Percentiles rank a stretch among this genome's conserved stretches.
Conservation (phyloP, 1,284 basidiomycete genomes). For the Clitocybe nebularis region DNA sequence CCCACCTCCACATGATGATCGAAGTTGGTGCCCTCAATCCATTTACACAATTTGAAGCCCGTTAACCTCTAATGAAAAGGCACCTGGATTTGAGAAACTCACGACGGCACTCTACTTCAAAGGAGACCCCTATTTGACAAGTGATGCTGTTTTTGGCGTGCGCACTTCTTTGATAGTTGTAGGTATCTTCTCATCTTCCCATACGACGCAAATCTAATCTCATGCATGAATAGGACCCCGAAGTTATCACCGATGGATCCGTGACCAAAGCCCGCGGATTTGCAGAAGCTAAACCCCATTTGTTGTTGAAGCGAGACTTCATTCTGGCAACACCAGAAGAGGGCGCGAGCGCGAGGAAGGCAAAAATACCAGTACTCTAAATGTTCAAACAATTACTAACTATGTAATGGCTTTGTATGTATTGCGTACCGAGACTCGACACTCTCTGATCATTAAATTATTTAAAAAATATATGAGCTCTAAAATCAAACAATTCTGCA, state of each 20-base stretch:
- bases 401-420: not conserved
- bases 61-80: slow-evolving; percentile 21
- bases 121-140: slow-evolving; percentile 61
- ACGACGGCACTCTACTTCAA: slow-evolving; percentile 74
- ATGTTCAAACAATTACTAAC: too few relatives aligned
- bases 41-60: not conserved
- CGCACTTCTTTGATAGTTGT: slow-evolving; percentile 53
- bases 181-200: slow-evolving; percentile 14
- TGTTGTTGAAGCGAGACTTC: slow-evolving; percentile 58
- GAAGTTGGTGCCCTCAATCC: slow-evolving; percentile 30
- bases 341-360: slow-evolving; percentile 30
- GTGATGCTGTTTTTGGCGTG: slow-evolving; percentile 78
- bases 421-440: not conserved
- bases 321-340: slow-evolving; percentile 55
- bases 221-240: slow-evolving; percentile 36
- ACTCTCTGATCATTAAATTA: too few relatives aligned
- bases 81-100: slow-evolving; percentile 68
- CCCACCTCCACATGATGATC: slow-evolving; percentile 76
- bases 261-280: slow-evolving; percentile 61
- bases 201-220: slow-evolving; percentile 6
- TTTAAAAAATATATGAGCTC: too few relatives aligned
- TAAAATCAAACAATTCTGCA: too few relatives aligned
- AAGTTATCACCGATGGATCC: slow-evolving; percentile 46
- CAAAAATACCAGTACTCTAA: slow-evolving; percentile 1
- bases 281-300: slow-evolving; percentile 54